phyloP scores from a whole-genome alignment of 75 land plant genomes.

The Gnetum montanum region DNA sequence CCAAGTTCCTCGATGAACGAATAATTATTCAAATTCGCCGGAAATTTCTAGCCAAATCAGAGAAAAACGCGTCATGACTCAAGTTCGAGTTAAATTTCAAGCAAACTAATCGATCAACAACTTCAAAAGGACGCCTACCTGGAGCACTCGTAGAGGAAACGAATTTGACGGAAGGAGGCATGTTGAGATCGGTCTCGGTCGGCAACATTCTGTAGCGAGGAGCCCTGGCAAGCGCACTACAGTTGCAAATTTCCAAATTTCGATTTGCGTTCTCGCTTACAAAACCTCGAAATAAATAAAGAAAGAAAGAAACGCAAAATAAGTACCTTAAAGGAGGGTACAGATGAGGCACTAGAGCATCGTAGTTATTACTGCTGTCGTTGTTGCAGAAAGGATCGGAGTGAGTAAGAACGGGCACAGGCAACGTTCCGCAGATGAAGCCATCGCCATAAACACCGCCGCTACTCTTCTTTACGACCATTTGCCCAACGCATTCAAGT shows the following conservation, averaged over 20 bases:
- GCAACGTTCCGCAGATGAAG: slow-evolving; percentile 91
- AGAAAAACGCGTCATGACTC: too few species aligned
- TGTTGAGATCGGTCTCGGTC: slow-evolving; percentile 86
- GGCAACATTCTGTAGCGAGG: slow-evolving; percentile 92
- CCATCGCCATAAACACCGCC: slow-evolving; percentile 56
- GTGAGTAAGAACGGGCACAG: slow-evolving; percentile 59
- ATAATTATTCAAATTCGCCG: too few species aligned
- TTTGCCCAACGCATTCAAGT: slow-evolving; percentile 70
- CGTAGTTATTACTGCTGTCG: slow-evolving; percentile 21
- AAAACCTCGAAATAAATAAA: slow-evolving; percentile 4
- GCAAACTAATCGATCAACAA: neutral
- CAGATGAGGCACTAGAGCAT: slow-evolving; percentile 14
- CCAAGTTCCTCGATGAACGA: too few species aligned
- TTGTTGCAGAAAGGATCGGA: slow-evolving; percentile 33
- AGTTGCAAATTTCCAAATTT: neutral
- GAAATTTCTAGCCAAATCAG: too few species aligned
- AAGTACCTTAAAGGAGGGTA: neutral
- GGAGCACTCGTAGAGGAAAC: too few species aligned
- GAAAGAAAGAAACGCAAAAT: neutral
- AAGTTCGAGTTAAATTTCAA: too few species aligned
- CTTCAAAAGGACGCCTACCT: neutral
- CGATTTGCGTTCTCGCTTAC: neutral
- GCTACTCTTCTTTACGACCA: slow-evolving; percentile 46
- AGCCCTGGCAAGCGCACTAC: slow-evolving; percentile 21
- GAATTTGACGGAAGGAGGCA: too few species aligned